Base-by-base conservation (phyloP, 768 basidiomycete species). In the Lentinula edodes region DNA sequence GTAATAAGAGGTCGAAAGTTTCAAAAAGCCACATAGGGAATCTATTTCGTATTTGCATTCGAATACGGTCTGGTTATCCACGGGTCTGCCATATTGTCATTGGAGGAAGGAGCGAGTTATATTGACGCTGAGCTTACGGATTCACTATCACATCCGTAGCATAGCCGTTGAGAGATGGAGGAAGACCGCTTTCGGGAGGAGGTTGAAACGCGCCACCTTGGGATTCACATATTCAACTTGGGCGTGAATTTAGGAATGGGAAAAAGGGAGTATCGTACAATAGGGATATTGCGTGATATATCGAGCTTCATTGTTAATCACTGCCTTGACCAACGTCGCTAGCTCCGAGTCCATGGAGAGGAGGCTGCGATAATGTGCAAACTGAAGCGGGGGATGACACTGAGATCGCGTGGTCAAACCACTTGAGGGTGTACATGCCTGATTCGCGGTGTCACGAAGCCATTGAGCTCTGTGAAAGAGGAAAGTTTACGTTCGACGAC, bases 1-100 rank as follows among this genome's bases (percentile, higher is more conserved):
- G 60, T 87, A 90, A 71, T 90, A 91, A 3, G 83, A 83, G 32
- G 87, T 74, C 12, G 90, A 91, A 12, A 92, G 77, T 71, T 91
- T 92, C 66, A 92, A 72, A 75, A 91, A 91, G 6, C 88, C 84
- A 62, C 88, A 90, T 0, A 92, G 74, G 0, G 89, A 91, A 69
- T 92, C 90, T 53, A 92, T 76, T 69, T 92, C 90, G 66, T 90
- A 92, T 88, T 92, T 92, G 84, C 90, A 92, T 70, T 91, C 90
- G 64, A 88, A 92, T 0, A 92, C 90, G 0, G 83, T 87, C 58
- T 79, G 76, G 61, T 87, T 84, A 65, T 90, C 73, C 20, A 91
- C 81, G 5, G 88, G 86, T 1, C 89, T 91, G 51, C 20, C 20
- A 32, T n/a, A 32, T 41, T 51, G 18, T 32, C 59, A 62, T 35